phyloP scores from a whole-genome alignment of 2,329 filamentous ascomycete genomes.

The Diatrype stigma region DNA sequence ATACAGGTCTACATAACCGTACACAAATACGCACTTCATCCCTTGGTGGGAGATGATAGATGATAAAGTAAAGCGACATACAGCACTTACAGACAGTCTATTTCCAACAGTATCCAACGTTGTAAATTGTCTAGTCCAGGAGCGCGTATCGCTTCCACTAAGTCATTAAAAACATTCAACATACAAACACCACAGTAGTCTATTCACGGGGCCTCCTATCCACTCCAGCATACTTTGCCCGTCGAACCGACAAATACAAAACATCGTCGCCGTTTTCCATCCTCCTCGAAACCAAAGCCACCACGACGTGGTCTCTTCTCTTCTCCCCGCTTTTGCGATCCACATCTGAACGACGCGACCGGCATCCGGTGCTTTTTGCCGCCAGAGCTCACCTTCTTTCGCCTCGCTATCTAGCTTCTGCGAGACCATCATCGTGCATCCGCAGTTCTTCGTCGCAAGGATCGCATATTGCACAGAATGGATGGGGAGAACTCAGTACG shows the following conservation, averaged over 20 bases:
- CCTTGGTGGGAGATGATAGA: background rate
- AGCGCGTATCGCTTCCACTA: background rate
- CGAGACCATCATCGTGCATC: background rate
- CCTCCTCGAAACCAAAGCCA: background rate
- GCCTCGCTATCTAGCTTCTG: background rate
- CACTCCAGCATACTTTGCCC: too few species aligned
- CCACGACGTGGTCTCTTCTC: background rate
- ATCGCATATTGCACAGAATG: conserved; percentile 12
- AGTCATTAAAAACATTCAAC: background rate
- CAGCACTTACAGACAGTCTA: too few species aligned
- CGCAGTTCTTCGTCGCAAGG: background rate
- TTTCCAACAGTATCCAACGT: background rate
- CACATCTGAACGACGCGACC: background rate
- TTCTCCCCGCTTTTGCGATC: background rate
- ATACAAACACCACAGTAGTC: background rate
- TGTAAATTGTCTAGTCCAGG: background rate
- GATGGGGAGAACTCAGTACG: conserved; percentile 22
- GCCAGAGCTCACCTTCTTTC: conserved; percentile 2
- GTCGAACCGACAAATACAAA: too few species aligned
- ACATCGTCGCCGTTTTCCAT: background rate
- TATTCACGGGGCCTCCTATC: background rate
- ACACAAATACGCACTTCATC: background rate
- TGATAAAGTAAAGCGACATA: too few species aligned
- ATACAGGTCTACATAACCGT: background rate
- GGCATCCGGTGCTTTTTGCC: background rate